phyloP scores from a whole-genome alignment of 1,139 yeast genomes.

The Yamadazyma friedrichii region DNA sequence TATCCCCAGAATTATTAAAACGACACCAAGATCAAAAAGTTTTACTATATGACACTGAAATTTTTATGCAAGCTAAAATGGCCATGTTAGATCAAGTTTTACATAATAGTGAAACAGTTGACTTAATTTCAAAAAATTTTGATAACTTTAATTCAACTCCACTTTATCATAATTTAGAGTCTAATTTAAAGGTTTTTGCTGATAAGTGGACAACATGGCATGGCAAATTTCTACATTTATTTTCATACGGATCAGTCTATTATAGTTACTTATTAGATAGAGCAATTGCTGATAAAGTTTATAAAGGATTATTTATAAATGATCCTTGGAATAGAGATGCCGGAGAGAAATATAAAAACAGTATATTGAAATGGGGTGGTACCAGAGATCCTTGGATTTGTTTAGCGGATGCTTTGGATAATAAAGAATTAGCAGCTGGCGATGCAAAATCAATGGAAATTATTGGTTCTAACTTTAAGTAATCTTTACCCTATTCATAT shows the following conservation, averaged over 20 bases:
- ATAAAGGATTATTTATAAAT: conserved; percentile 66
- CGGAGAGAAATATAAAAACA: conserved; percentile 71
- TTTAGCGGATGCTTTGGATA: conserved; percentile 73
- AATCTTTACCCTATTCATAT: no score
- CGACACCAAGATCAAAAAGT: conserved; percentile 53
- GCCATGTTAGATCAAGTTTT: conserved; percentile 83
- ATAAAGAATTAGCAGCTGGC: conserved; percentile 59
- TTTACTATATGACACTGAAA: conserved; percentile 66
- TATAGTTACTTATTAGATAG: conserved; percentile 90
- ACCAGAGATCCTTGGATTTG: conserved; percentile 87
- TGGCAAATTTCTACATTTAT: conserved; percentile 89
- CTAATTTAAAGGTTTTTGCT: conserved; percentile 51
- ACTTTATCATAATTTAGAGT: conserved; percentile 67
- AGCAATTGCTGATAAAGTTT: conserved; percentile 85
- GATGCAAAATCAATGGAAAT: conserved; percentile 70
- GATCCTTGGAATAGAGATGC: conserved; percentile 71
- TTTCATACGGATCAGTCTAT: conserved; percentile 92
- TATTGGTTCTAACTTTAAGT: conserved; percentile 13
- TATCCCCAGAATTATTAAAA: conserved; percentile 51
- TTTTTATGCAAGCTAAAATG: conserved; percentile 85
- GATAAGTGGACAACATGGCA: conserved; percentile 83
- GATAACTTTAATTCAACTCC: conserved; percentile 48
- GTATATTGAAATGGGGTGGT: conserved; percentile 91
- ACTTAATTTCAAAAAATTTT: conserved; percentile 15
- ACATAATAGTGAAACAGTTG: conserved; percentile 49